Evolutionary conservation across 2,329 filamentous ascomycete genomes (phyloP), one percentile per base, ranked within the genome.

Genomic region (Cercospora sp.): DNA sequence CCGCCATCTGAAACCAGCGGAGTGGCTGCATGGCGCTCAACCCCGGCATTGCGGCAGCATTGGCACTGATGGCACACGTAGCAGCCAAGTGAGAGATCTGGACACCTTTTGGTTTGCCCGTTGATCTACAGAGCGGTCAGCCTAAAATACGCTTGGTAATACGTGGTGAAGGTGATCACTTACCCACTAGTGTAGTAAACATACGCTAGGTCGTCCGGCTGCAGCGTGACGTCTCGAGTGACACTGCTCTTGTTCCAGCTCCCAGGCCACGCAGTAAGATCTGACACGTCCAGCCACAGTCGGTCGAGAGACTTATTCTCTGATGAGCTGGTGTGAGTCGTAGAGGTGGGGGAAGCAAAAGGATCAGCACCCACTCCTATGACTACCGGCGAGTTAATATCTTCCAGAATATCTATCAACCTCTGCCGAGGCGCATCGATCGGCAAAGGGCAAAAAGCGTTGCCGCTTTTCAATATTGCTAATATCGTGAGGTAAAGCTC

Each of bases 291-390:
- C 33, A 40, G 64, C 66, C 7, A 65, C 61, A 12, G 66, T 61
- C 20, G 45, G 61, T 28, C 93, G 90, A 0, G 90, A 91, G 28
- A 96, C 85, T 4, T 91, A 84, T 12, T 20, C 20, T 20, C 20
- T 20, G 20, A 20, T 20, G 20, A 20, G 20, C 20, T 20, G 20
- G 20, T 20, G 20, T 20, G 20, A 20, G 20, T 20, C 20, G 20
- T 20, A 20, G 20, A 20, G 36, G 31, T 23, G 31, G 58, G 9
- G 20, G 31, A 20, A 10, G 6, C 13, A 7, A 42, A 33, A 40
- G 33, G 33, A 40, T 60, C 33, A 2, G 12, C 16, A 20, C 20
- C 33, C 12, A 30, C 36, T 3, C 30, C 36, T 5, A 60, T 23
- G 13, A 60, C 36, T 7, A 33, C 58, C n/a, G 30, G 10, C 13